A percentile compares a stretch with the other conserved stretches of the same genome.
phyloP scores from a whole-genome alignment of 768 basidiomycete genomes.

The Hypsizygus marmoreus region DNA sequence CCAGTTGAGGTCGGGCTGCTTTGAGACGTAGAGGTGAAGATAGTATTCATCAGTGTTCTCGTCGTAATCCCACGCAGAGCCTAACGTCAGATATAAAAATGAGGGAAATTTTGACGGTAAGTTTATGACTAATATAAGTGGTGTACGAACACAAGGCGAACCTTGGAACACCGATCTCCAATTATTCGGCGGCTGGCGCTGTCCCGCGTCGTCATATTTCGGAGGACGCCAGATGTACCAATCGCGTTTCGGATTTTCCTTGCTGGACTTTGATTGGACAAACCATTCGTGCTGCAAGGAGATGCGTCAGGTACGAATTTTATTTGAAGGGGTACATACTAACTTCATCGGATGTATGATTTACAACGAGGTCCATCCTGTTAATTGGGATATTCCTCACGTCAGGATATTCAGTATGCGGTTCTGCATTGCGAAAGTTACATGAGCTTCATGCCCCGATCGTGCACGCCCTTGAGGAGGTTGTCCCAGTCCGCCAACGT shows the following conservation, averaged over 20 bases:
- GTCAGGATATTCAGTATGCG: not conserved
- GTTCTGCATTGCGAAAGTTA: constrained; percentile 26
- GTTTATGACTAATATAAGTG: not conserved
- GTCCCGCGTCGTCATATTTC: constrained; percentile 50
- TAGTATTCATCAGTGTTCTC: constrained; percentile 68
- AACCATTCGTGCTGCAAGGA: constrained; percentile 69
- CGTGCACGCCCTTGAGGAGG: constrained; percentile 53
- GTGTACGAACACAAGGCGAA: constrained; percentile 14
- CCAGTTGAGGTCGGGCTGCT: constrained; percentile 82
- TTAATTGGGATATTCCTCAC: not conserved
- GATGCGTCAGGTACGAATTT: not conserved
- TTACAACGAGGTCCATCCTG: constrained; percentile 79
- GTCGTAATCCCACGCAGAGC: constrained; percentile 74
- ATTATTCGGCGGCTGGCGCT: constrained; percentile 68
- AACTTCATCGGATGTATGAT: constrained; percentile 72
- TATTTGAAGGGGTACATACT: constrained; percentile 4
- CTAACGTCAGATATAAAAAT: constrained; percentile 28
- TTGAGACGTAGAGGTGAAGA: constrained; percentile 63
- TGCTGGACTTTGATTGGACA: constrained; percentile 49
- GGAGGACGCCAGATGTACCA: constrained; percentile 80
- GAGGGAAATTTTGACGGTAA: not conserved
- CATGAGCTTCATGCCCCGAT: constrained; percentile 73
- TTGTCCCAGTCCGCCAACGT: constrained; percentile 62
- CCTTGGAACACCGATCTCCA: constrained; percentile 72
- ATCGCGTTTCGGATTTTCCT: constrained; percentile 62